Conservation (phyloP, 2,329 filamentous ascomycete genomes). For the Truncatella angustata region DNA sequence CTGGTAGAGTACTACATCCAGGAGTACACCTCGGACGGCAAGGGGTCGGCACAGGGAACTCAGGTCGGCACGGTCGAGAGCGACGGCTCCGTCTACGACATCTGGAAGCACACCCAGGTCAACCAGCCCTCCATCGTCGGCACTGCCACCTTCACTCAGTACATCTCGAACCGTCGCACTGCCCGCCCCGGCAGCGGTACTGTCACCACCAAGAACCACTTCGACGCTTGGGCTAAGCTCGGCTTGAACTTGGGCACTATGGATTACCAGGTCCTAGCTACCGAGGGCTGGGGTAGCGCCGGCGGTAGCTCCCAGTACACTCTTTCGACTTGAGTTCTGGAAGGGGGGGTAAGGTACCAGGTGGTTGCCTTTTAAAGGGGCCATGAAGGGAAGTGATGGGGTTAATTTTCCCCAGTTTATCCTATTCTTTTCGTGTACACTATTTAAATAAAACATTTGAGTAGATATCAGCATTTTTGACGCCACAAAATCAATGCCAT, state of each 20-base stretch:
- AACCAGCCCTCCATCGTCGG: conserved; percentile 46
- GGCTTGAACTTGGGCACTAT: conserved; percentile 46
- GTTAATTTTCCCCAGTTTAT: too few relatives aligned
- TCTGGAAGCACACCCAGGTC: conserved; percentile 32
- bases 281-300: conserved; percentile 41
- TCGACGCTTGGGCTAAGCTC: conserved; percentile 46
- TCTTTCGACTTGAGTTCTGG: conserved; percentile 13
- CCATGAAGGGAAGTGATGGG: too few relatives aligned
- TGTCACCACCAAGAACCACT: conserved; percentile 48
- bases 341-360: too few relatives aligned
- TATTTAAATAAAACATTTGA: too few relatives aligned
- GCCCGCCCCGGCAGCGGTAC: conserved; percentile 45
- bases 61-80: conserved; percentile 29
- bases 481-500: too few relatives aligned
- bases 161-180: conserved; percentile 43
- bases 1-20: conserved; percentile 38
- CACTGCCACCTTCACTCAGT: conserved; percentile 49
- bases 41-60: conserved; percentile 27
- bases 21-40: conserved; percentile 28
- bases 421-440: too few relatives aligned
- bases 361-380: too few relatives aligned
- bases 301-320: conserved; percentile 29
- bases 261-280: conserved; percentile 52
- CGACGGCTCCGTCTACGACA: conserved; percentile 33
- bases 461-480: too few relatives aligned